These are phyloP conservation scores for Melaleuca quinquenervia DNA, from an alignment of 345 rosid genomes.

Conservation along the genomic window DNA sequence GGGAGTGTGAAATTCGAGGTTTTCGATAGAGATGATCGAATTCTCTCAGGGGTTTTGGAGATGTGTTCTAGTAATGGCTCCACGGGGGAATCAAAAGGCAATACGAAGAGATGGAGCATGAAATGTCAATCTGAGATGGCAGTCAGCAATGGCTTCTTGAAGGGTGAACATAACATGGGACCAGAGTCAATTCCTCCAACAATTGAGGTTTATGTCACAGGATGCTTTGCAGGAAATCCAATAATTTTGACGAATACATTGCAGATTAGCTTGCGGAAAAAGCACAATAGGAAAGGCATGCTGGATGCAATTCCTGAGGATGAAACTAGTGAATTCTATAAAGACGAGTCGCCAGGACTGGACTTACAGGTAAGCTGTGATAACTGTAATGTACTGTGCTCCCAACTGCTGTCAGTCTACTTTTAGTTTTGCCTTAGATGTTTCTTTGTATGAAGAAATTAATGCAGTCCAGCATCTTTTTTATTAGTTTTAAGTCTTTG, in stretches of 20 bases:
- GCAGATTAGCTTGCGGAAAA: constrained; percentile 58
- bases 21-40: constrained; percentile 37
- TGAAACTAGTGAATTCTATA: constrained; percentile 37
- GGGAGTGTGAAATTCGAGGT: constrained; percentile 89
- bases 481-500: background rate
- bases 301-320: constrained; percentile 77
- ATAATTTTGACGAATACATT: constrained; percentile 73
- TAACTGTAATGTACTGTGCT: background rate
- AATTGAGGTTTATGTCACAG: constrained; percentile 82
- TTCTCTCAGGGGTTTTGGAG: constrained; percentile 75
- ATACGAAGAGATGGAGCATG: constrained; percentile 57
- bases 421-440: background rate
- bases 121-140: constrained; percentile 53
- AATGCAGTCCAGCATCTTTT: background rate
- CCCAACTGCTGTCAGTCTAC: background rate
- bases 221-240: constrained; percentile 67
- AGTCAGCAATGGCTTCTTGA: constrained; percentile 50
- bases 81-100: constrained; percentile 44
- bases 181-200: constrained; percentile 38
- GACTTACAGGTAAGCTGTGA: constrained; percentile 48
- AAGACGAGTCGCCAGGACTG: constrained; percentile 23
- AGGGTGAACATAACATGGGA: constrained; percentile 38
- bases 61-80: constrained; percentile 43
- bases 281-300: constrained; percentile 34
- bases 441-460: background rate